These are phyloP conservation scores for Saturnispora halmiae DNA, from an alignment of 805 yeast species.

Conservation along the genomic window DNA sequence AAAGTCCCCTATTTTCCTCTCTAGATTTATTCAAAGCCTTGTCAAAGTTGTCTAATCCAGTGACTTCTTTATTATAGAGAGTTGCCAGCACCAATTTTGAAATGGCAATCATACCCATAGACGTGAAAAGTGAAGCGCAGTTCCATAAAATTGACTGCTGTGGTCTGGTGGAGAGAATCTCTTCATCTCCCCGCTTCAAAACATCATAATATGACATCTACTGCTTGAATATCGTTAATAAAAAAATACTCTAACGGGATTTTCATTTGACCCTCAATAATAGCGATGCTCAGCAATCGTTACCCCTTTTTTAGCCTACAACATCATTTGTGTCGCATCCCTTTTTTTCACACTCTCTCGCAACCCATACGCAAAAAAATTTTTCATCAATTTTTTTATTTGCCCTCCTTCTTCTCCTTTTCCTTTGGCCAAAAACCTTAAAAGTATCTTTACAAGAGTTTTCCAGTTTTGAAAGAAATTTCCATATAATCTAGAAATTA, in stretches of 20 bases:
- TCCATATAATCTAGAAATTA: slow-evolving; percentile 14
- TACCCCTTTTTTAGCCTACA: not conserved
- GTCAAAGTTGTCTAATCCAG: slow-evolving; percentile 56
- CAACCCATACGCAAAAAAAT: not conserved
- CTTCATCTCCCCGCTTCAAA: slow-evolving; percentile 62
- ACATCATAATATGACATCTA: slow-evolving; percentile 64
- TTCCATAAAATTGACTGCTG: slow-evolving; percentile 55
- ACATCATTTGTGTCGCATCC: not conserved
- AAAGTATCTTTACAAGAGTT: not conserved
- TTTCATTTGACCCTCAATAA: not conserved
- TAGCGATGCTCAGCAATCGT: not conserved
- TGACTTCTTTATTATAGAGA: slow-evolving; percentile 55
- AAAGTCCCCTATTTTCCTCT: slow-evolving; percentile 58
- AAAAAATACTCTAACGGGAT: not conserved
- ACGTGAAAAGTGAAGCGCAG: slow-evolving; percentile 55
- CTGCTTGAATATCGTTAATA: not conserved
- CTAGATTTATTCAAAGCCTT: slow-evolving; percentile 54
- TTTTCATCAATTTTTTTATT: no score
- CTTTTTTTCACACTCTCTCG: not conserved
- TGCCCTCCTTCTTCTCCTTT: not conserved
- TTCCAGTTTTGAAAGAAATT: not conserved
- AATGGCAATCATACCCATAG: slow-evolving; percentile 53
- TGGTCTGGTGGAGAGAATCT: slow-evolving; percentile 45
- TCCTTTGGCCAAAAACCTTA: not conserved
- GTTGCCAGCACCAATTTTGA: slow-evolving; percentile 54